A percentile compares a stretch with the other conserved stretches of the same genome.
phyloP scores from a whole-genome alignment of 306 rosid genomes.

The Cicer bijugum region DNA sequence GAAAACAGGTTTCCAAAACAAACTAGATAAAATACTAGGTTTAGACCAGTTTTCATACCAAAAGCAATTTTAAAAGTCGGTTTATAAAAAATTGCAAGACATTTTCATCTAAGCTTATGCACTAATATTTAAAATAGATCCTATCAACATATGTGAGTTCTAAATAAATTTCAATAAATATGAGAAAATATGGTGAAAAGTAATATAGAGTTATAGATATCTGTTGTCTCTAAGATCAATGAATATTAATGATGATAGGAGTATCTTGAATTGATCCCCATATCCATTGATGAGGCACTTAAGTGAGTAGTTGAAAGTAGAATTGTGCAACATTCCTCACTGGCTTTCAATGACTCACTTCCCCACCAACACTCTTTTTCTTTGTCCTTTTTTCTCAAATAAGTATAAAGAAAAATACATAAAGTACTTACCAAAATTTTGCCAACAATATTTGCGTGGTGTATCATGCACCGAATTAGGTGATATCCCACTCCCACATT shows the following conservation, averaged over 20 bases:
- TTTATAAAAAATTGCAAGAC: too few species aligned
- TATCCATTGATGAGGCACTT: background rate
- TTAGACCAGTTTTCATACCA: too few species aligned
- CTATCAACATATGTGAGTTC: too few species aligned
- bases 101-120: too few species aligned
- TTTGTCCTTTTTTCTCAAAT: background rate
- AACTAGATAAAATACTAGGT: too few species aligned
- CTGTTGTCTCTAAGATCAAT: too few species aligned
- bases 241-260: background rate
- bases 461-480: slow-evolving; percentile 22
- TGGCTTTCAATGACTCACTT: background rate
- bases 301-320: slow-evolving; percentile 1
- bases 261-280: background rate
- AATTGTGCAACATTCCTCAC: slow-evolving; percentile 15
- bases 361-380: slow-evolving; percentile 12
- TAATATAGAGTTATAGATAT: too few species aligned
- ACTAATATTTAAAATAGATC: too few species aligned
- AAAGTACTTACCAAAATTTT: background rate
- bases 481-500: background rate
- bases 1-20: background rate
- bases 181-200: too few species aligned
- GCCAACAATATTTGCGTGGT: slow-evolving; percentile 17
- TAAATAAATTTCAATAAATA: too few species aligned
- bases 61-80: too few species aligned
- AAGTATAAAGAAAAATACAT: background rate